Conservation (phyloP, 73 alveolate genomes). For the Paramecium biaurelia region DNA sequence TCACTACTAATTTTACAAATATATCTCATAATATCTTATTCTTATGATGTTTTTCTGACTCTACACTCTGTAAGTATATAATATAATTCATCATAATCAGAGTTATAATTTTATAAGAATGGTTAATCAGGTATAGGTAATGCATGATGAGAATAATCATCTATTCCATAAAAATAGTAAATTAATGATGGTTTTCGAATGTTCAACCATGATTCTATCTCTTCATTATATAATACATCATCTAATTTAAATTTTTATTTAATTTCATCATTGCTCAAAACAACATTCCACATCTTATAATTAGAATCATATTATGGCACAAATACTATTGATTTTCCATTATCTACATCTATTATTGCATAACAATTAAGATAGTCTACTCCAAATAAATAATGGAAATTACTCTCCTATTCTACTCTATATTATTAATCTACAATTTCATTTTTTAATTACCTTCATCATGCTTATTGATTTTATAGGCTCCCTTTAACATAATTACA, state of each 20-base stretch:
- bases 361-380: constrained; percentile 74
- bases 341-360: constrained; percentile 69
- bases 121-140: constrained; percentile 76
- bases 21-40: constrained; percentile 81
- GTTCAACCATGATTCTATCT: constrained; percentile 69
- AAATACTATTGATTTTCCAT: constrained; percentile 66
- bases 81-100: constrained; percentile 76
- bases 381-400: constrained; percentile 82
- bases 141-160: constrained; percentile 77
- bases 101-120: constrained; percentile 67
- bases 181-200: constrained; percentile 75
- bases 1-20: constrained; percentile 81
- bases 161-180: constrained; percentile 82
- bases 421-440: constrained; percentile 58
- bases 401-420: constrained; percentile 73
- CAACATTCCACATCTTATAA: constrained; percentile 82
- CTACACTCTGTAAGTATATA: constrained; percentile 82
- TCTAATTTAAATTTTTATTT: constrained; percentile 78
- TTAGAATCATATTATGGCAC: constrained; percentile 64
- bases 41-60: constrained; percentile 79
- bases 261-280: constrained; percentile 66
- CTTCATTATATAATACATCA: constrained; percentile 71
- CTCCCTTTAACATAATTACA: neutral
- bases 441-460: neutral
- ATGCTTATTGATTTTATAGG: neutral